Conservation (phyloP, 169 alveolate species). For the Plasmodium blacklocki region DNA sequence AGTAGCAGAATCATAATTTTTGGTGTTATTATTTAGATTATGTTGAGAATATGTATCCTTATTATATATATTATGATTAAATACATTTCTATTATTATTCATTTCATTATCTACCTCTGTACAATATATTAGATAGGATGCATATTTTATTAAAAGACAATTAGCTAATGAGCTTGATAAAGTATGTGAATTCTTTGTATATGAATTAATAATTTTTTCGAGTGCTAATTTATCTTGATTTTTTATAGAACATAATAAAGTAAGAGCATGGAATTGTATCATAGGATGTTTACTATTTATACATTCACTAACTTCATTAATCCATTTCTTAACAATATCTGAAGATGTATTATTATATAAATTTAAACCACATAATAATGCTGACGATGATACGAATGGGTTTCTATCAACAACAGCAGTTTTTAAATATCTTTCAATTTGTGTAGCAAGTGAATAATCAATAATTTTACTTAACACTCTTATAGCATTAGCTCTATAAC, state of each 20-base stretch:
- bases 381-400: conserved; percentile 94
- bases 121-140: conserved; percentile 41
- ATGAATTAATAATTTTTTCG: conserved; percentile 82
- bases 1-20: not conserved
- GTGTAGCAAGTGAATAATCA: conserved; percentile 94
- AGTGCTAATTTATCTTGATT: conserved; percentile 89
- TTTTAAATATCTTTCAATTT: conserved; percentile 95
- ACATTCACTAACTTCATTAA: conserved; percentile 90
- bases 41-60: not conserved
- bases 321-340: conserved; percentile 93
- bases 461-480: conserved; percentile 95
- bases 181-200: conserved; percentile 66
- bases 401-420: conserved; percentile 94
- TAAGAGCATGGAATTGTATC: conserved; percentile 96
- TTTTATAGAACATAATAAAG: conserved; percentile 93
- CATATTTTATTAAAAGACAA: conserved; percentile 81
- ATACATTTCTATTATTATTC: not conserved
- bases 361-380: conserved; percentile 93
- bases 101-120: conserved; percentile 41
- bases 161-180: conserved; percentile 81
- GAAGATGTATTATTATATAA: conserved; percentile 89
- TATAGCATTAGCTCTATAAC: conserved; percentile 96
- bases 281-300: conserved; percentile 90
- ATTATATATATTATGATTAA: not conserved
- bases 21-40: not conserved